These are phyloP conservation scores for Curvularia spicifera DNA, from an alignment of 2,329 filamentous ascomycete genomes.

Conservation along the genomic window DNA sequence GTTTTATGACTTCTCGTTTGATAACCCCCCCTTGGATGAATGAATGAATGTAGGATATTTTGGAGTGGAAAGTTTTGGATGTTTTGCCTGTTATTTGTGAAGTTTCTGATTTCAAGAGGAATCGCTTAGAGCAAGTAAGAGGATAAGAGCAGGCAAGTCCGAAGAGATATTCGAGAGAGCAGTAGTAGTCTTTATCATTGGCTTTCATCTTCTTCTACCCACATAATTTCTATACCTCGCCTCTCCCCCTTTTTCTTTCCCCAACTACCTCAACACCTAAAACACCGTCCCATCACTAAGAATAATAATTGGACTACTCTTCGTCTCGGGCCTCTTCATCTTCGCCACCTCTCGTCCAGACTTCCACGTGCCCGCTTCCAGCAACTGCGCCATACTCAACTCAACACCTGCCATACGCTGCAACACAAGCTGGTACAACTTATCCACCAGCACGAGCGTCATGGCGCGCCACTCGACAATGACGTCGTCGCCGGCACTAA, in stretches of 20 bases:
- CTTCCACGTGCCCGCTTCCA: slow-evolving; percentile 97
- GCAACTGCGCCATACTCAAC: slow-evolving; percentile 80
- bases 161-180: no score
- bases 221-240: no score
- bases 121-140: no score
- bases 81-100: no score
- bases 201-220: no score
- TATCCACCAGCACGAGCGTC: slow-evolving; percentile 75
- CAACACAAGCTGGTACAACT: slow-evolving; percentile 71
- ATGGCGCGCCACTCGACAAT: slow-evolving; percentile 78
- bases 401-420: slow-evolving; percentile 70
- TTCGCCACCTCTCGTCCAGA: slow-evolving; percentile 35
- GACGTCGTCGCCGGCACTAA: slow-evolving; percentile 73
- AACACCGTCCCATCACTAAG: slow-evolving; percentile 42
- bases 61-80: no score
- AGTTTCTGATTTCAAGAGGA: no score
- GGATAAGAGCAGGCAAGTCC: no score
- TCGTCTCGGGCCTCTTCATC: slow-evolving; percentile 32
- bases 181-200: no score
- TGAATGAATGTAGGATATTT: no score
- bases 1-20: no score
- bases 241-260: neutral
- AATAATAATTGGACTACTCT: slow-evolving; percentile 40
- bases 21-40: no score
- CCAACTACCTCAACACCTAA: slow-evolving; percentile 5